Conservation (phyloP, 2,329 filamentous ascomycete genomes). For the Apiospora aurea region DNA sequence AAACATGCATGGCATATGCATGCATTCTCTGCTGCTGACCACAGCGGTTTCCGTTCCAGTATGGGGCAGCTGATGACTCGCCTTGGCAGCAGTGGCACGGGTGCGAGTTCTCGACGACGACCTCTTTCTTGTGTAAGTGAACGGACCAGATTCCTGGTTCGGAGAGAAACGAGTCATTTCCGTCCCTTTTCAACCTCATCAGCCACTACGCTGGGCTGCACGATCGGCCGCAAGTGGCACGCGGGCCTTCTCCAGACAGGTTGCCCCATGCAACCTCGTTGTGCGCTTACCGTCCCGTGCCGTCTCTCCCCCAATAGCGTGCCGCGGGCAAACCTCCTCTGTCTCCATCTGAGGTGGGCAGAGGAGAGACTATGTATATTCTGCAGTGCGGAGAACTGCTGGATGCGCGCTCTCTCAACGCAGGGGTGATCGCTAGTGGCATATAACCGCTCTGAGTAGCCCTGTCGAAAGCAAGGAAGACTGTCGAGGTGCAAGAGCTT, state of each 20-base stretch:
- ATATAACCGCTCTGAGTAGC: not conserved
- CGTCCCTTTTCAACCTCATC: not conserved
- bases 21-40: not conserved
- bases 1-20: constrained; percentile 14
- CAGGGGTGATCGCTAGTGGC: not conserved
- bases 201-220: not conserved
- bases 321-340: not conserved
- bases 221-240: not conserved
- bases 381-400: not conserved
- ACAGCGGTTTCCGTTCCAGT: not conserved
- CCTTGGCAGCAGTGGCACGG: not conserved
- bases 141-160: constrained; percentile 1
- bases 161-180: not conserved
- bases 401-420: not conserved
- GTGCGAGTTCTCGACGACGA: not conserved
- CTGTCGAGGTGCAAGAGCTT: not conserved
- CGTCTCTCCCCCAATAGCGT: not conserved
- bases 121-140: not conserved
- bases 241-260: not conserved
- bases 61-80: not conserved
- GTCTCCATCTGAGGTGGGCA: not conserved
- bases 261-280: not conserved
- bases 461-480: not conserved
- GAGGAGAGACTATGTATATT: not conserved
- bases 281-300: constrained; percentile 4